phyloP scores from a whole-genome alignment of 2,329 filamentous ascomycete species.

The Talaromyces pinophilus region DNA sequence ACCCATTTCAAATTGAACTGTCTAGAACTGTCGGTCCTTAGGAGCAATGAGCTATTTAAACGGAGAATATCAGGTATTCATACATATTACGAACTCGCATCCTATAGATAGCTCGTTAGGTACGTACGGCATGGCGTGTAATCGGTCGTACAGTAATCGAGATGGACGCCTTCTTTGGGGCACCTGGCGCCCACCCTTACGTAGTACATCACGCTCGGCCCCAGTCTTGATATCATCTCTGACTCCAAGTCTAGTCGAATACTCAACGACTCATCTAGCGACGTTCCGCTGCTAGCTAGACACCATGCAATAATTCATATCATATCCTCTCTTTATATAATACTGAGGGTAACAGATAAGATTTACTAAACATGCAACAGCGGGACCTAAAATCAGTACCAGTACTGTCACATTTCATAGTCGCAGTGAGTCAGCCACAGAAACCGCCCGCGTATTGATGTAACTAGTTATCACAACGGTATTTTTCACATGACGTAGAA shows the following conservation, averaged over 20 bases:
- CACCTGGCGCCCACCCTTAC: neutral
- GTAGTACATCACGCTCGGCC: neutral
- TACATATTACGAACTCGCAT: neutral
- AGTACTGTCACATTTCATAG: slow-evolving; percentile 4
- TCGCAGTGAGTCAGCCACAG: neutral
- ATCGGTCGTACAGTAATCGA: neutral
- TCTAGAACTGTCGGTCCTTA: neutral
- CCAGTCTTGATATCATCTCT: slow-evolving; percentile 9
- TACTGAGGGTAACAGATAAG: neutral
- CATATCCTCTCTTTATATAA: neutral
- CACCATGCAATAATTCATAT: neutral
- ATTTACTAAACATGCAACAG: slow-evolving; percentile 6
- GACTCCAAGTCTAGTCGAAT: neutral
- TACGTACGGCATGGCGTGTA: neutral
- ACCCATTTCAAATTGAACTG: neutral
- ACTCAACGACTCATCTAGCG: neutral
- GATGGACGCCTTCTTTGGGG: neutral
- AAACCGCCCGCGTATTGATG: neutral
- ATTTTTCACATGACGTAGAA: slow-evolving; percentile 39
- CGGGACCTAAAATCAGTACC: slow-evolving; percentile 8
- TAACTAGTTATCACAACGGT: neutral
- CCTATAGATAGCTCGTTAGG: neutral
- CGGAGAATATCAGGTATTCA: slow-evolving; percentile 18
- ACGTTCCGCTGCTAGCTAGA: neutral
- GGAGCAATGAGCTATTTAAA: neutral